Base-by-base conservation (phyloP, 2,329 filamentous ascomycete species). In the Neofusicoccum kwambonambiense region DNA sequence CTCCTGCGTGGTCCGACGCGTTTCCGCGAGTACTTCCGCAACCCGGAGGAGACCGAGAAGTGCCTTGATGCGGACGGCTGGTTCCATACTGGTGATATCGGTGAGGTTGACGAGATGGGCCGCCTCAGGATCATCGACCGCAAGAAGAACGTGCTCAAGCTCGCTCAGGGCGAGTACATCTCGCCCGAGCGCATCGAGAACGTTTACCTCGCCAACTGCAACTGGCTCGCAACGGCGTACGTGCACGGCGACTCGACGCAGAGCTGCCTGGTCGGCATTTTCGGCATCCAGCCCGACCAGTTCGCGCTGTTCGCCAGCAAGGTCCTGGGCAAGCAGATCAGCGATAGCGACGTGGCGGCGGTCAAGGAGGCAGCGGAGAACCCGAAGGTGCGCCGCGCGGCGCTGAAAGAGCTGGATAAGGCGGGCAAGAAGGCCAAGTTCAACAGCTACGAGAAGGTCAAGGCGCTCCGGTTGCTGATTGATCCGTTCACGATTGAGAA, bases 61-160 rank as follows among this genome's bases (percentile, higher is more conserved):
- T 84, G 89, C 0, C 83, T 98, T 51, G 92, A 94, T 8, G 82
- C 89, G 37, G 93, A 97, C 69, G 95, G 95, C 67, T 99, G 95
- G 95, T 98, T 99, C 86, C 90, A 91, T 76, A 97, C 93, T 0
- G 95, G 95, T 64, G 95, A 99, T 73, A 94, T 99, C 69, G 92
- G 88, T 73, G 86, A 89, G 68, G 84, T 99, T 27, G 95, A 99
- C 78, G 88, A 88, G 70, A 79, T 91, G 74, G 95, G 95, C 67
- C 91, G 93, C 67, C 90, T 98, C 83, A 89, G 87, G 78, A 96
- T 99, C 78, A 90, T 99, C 72, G 95, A 99, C 79, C 93, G 95
- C 72, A 90, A 93, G 80, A 99, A 99, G 90, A 98, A 98, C 79
- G 92, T 99, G n/a, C 87, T 99, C 75, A 99, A 99, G 85, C 87